Conservation (phyloP, 2,329 filamentous ascomycete genomes). For the Fusarium cicatricum region DNA sequence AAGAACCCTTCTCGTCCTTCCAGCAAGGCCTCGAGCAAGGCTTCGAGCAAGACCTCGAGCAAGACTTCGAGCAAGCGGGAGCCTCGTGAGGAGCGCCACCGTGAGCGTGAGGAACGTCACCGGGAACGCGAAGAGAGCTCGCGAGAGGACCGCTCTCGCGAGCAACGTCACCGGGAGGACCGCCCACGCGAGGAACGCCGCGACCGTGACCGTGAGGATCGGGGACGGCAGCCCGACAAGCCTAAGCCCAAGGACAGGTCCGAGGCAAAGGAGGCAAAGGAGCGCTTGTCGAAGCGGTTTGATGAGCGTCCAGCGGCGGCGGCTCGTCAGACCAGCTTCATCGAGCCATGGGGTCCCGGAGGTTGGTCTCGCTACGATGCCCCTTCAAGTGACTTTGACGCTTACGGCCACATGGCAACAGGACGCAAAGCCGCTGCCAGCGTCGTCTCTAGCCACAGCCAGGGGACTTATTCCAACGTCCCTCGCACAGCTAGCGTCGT, state of each 20-base stretch:
- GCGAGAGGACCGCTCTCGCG: conserved; percentile 32
- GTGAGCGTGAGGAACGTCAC: conserved; percentile 35
- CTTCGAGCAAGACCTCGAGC: conserved; percentile 36
- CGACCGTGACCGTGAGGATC: conserved; percentile 38
- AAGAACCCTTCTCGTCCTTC: conserved; percentile 42
- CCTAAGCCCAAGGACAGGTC: conserved; percentile 42
- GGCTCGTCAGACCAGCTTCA: conserved; percentile 46
- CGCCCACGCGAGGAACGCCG: conserved; percentile 39
- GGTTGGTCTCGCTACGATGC: conserved; percentile 42
- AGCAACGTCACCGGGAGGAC: conserved; percentile 24
- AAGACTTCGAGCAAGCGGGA: conserved; percentile 41
- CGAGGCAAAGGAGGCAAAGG: conserved; percentile 46
- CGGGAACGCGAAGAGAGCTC: conserved; percentile 35
- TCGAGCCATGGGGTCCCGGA: conserved; percentile 46
- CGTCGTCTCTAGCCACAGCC: conserved; percentile 37
- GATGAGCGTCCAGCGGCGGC: conserved; percentile 44
- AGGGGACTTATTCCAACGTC: conserved; percentile 40
- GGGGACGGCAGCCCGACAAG: conserved; percentile 38
- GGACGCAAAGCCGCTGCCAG: conserved; percentile 40
- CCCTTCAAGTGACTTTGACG: conserved; percentile 38
- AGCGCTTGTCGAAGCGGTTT: conserved; percentile 50
- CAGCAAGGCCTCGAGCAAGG: conserved; percentile 45
- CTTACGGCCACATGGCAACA: conserved; percentile 41
- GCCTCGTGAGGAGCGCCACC: conserved; percentile 37
- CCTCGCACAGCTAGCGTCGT: conserved; percentile 44